phyloP scores from a whole-genome alignment of 2,329 filamentous ascomycete species.

The Zopfia rhizophila region DNA sequence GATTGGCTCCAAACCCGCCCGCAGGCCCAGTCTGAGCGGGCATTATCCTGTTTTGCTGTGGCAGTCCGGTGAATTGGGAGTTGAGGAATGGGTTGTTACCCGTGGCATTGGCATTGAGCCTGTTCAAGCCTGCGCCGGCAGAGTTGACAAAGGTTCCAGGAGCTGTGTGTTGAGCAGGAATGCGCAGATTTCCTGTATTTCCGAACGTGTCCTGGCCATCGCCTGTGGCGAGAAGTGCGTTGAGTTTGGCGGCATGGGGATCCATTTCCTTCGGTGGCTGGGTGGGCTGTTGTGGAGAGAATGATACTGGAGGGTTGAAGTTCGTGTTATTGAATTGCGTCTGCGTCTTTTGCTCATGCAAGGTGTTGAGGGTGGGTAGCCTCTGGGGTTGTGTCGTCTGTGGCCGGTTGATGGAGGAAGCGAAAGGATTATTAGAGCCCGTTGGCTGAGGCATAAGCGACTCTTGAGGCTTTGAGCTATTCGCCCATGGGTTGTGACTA shows the following conservation, averaged over 20 bases:
- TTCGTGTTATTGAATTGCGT: conserved; percentile 67
- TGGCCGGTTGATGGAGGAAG: conserved; percentile 71
- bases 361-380: conserved; percentile 76
- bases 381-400: conserved; percentile 67
- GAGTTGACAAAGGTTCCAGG: conserved; percentile 97
- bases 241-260: conserved; percentile 77
- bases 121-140: conserved; percentile 81
- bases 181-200: conserved; percentile 94
- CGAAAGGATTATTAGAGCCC: conserved; percentile 98
- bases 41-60: conserved; percentile 58
- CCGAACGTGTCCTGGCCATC: conserved; percentile 98
- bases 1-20: conserved; percentile 56
- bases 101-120: conserved; percentile 73
- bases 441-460: conserved; percentile 84
- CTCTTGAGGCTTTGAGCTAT: conserved; percentile 67
- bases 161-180: conserved; percentile 95
- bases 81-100: conserved; percentile 91
- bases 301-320: conserved; percentile 60
- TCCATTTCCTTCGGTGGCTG: conserved; percentile 57
- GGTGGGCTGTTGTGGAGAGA: conserved; percentile 54
- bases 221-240: conserved; percentile 83
- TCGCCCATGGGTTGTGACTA: conserved; percentile 94
- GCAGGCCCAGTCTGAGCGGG: conserved; percentile 64
- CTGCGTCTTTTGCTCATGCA: conserved; percentile 87
- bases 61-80: conserved; percentile 79